A percentile compares a stretch with the other conserved stretches of the same genome.
Conservation (phyloP, 176 grass and related monocot species). For the Sorghum bicolor region DNA sequence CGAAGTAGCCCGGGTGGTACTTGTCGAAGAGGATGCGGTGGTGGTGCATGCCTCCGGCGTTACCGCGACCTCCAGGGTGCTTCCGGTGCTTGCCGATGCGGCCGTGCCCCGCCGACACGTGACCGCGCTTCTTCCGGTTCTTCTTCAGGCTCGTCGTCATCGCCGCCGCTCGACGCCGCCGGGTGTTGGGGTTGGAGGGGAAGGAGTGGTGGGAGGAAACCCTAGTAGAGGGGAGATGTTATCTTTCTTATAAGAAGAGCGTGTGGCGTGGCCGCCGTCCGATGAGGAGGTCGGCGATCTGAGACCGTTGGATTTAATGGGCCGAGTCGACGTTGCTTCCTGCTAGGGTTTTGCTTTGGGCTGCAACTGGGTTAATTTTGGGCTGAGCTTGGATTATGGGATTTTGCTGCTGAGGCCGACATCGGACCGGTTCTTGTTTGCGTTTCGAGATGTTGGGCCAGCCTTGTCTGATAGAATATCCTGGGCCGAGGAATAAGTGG, state of each 20-base stretch:
- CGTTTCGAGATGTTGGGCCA: too few relatives aligned
- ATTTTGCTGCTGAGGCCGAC: too few relatives aligned
- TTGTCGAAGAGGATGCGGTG: constrained; percentile 97
- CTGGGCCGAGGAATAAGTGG: too few relatives aligned
- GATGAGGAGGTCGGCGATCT: background rate
- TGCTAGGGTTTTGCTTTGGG: constrained; percentile 22
- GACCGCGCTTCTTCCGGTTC: constrained; percentile 85
- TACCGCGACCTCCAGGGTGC: constrained; percentile 76
- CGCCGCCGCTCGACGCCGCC: constrained; percentile 22
- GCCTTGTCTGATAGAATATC: too few relatives aligned
- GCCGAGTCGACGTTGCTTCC: background rate
- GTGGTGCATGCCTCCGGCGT: constrained; percentile 91
- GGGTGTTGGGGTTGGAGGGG: background rate
- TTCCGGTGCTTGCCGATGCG: constrained; percentile 91
- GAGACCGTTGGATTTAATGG: constrained; percentile 8
- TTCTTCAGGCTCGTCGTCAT: constrained; percentile 89
- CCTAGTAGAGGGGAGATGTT: constrained; percentile 3
- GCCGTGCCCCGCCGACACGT: constrained; percentile 78
- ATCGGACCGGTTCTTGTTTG: too few relatives aligned
- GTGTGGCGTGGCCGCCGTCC: background rate
- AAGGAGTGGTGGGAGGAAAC: background rate
- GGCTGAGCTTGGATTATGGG: too few relatives aligned
- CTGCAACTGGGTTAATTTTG: background rate
- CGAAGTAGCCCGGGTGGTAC: constrained; percentile 86
- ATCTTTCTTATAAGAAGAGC: background rate